Evolutionary conservation across 2,329 filamentous ascomycete species (phyloP).

Genomic region (Scytalidium lignicola): DNA sequence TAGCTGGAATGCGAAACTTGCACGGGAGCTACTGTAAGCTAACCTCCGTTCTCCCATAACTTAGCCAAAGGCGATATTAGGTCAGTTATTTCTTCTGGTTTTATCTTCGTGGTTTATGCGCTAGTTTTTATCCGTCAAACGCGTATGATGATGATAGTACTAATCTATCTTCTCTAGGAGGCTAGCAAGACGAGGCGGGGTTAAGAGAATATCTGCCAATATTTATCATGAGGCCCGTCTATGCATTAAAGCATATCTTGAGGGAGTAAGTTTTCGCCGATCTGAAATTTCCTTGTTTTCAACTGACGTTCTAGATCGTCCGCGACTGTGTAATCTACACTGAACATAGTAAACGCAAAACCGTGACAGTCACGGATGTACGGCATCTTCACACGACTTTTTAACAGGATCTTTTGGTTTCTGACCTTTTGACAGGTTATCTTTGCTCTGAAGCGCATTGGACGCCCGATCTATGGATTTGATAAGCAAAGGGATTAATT

Average conservation of each 20-base stretch:
- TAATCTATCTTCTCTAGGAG: slow-evolving; percentile 40
- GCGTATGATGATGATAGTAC: no score
- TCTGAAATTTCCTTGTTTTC: not conserved
- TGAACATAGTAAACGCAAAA: slow-evolving; percentile 54
- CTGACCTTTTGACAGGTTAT: slow-evolving; percentile 43
- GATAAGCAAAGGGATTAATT: no score
- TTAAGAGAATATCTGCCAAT: slow-evolving; percentile 62
- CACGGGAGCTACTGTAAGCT: no score
- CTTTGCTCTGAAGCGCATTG: slow-evolving; percentile 41
- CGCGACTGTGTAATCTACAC: slow-evolving; percentile 42
- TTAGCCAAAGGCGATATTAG: slow-evolving; percentile 50
- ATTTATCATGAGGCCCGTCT: slow-evolving; percentile 60
- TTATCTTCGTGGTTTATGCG: no score
- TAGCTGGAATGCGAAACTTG: slow-evolving; percentile 4
- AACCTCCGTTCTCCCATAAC: slow-evolving; percentile 9
- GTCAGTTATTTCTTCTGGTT: slow-evolving; percentile 28
- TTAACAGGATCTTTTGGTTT: not conserved
- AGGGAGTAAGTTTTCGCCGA: slow-evolving; percentile 31
- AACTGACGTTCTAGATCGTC: slow-evolving; percentile 41
- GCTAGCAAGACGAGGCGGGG: slow-evolving; percentile 68
- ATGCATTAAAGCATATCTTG: slow-evolving; percentile 46
- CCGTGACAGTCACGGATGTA: slow-evolving; percentile 58
- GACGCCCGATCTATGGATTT: slow-evolving; percentile 54
- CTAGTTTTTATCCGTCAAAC: no score
- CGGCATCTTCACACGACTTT: slow-evolving; percentile 19